phyloP scores from a whole-genome alignment of 805 yeast species.

The Ogataea wickerhamii region DNA sequence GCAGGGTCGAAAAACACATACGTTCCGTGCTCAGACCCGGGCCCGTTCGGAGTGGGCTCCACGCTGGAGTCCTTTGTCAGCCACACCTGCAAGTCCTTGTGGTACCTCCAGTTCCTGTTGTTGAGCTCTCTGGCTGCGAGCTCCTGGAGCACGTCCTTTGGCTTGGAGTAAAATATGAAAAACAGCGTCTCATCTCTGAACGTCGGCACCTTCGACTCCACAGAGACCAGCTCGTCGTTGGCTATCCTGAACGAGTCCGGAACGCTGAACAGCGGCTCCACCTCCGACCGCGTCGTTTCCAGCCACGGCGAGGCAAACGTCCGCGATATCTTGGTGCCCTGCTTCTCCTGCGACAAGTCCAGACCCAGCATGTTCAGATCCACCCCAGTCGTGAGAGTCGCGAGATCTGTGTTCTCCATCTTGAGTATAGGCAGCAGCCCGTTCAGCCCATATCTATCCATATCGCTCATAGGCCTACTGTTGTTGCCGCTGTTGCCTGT shows the following conservation, averaged over 20 bases:
- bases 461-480: conserved; percentile 30
- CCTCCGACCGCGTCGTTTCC: conserved; percentile 85
- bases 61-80: conserved; percentile 86
- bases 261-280: conserved; percentile 73
- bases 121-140: conserved; percentile 88
- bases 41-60: conserved; percentile 83
- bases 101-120: conserved; percentile 94
- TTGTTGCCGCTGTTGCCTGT: not conserved
- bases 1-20: conserved; percentile 94
- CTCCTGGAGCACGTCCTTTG: conserved; percentile 90
- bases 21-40: conserved; percentile 83
- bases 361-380: conserved; percentile 68
- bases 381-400: conserved; percentile 68
- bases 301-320: conserved; percentile 92
- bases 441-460: conserved; percentile 63
- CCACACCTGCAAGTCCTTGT: conserved; percentile 95
- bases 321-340: conserved; percentile 44
- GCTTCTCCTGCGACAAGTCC: conserved; percentile 45
- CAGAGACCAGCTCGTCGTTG: conserved; percentile 21
- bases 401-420: conserved; percentile 60
- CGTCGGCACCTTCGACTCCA: conserved; percentile 43
- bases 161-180: conserved; percentile 89
- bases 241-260: conserved; percentile 51
- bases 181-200: conserved; percentile 91
- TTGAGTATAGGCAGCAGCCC: conserved; percentile 59